A percentile compares a stretch with the other conserved stretches of the same genome.
phyloP scores from a whole-genome alignment of 352 stramenopile species.

The Phytophthora fragariae region DNA sequence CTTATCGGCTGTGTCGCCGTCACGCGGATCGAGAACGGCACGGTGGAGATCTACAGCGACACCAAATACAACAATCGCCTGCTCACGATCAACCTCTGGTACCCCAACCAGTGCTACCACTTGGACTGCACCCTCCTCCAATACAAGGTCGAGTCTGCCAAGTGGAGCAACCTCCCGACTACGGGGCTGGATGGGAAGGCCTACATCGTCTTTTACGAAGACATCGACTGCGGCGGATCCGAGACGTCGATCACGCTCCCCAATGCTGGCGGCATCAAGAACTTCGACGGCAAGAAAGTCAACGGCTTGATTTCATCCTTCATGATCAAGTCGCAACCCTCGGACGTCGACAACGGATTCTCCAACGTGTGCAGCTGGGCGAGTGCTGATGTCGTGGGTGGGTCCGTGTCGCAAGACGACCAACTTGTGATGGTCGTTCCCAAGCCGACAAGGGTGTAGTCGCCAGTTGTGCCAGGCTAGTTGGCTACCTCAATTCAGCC shows the following conservation, averaged over 20 bases:
- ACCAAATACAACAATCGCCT: conserved; percentile 23
- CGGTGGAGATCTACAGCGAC: conserved; percentile 24
- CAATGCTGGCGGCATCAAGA: conserved; percentile 26
- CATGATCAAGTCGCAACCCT: conserved; percentile 10
- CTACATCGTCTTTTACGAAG: conserved; percentile 36
- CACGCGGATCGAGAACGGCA: conserved; percentile 17
- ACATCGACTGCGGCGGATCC: conserved; percentile 18
- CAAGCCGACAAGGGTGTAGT: background rate
- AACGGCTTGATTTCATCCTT: conserved; percentile 30
- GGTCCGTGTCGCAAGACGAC: conserved; percentile 23
- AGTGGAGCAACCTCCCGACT: conserved; percentile 25
- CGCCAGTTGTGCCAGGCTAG: background rate
- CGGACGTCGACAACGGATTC: conserved; percentile 21
- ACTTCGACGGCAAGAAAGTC: conserved; percentile 25
- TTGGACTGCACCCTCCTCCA: conserved; percentile 26
- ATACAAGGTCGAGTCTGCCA: conserved; percentile 33
- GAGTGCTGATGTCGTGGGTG: conserved; percentile 25
- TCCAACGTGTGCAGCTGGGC: conserved; percentile 32
- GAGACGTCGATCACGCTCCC: conserved; percentile 17
- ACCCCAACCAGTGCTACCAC: conserved; percentile 37
- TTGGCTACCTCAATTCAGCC: background rate
- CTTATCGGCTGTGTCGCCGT: background rate
- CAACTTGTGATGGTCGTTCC: conserved; percentile 20
- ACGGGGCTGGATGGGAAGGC: conserved; percentile 25
- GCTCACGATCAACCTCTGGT: conserved; percentile 25